These are phyloP conservation scores for Aristolochia californica DNA, from an alignment of 164 flowering plant genomes.

Conservation along the genomic window DNA sequence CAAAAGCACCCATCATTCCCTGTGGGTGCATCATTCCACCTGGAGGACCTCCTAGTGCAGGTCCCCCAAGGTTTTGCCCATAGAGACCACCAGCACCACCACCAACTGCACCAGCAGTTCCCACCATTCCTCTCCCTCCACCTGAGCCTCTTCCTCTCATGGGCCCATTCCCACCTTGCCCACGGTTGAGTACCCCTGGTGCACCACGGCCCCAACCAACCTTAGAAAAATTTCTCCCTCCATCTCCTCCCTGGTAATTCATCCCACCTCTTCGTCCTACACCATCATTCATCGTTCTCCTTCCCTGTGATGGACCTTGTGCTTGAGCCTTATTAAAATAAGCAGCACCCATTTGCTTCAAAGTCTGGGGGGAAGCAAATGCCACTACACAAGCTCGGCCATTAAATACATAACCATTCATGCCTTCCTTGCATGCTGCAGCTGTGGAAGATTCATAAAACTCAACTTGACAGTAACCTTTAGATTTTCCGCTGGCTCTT, in stretches of 20 bases:
- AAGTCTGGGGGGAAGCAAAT: conserved; percentile 56
- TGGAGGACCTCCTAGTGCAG: conserved; percentile 50
- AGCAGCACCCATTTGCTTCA: conserved; percentile 56
- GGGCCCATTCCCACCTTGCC: conserved; percentile 30
- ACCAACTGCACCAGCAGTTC: conserved; percentile 30
- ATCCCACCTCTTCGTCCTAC: conserved; percentile 43
- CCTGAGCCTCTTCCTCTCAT: conserved; percentile 53
- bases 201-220: conserved; percentile 58
- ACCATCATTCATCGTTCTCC: conserved; percentile 43
- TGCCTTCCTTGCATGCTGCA: conserved; percentile 58
- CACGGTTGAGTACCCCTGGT: conserved; percentile 33
- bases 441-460: conserved; percentile 51
- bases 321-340: conserved; percentile 36
- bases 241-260: conserved; percentile 42
- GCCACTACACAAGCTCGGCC: conserved; percentile 70
- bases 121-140: conserved; percentile 37
- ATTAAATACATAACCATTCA: conserved; percentile 55
- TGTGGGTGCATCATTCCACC: conserved; percentile 70
- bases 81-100: conserved; percentile 26
- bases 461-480: conserved; percentile 77
- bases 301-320: conserved; percentile 41
- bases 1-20: conserved; percentile 62
- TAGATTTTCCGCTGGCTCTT: conserved; percentile 71
- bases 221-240: conserved; percentile 41
- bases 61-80: conserved; percentile 53